phyloP scores from a whole-genome alignment of 2,329 filamentous ascomycete species.

The Bimuria novae-zelandiae region DNA sequence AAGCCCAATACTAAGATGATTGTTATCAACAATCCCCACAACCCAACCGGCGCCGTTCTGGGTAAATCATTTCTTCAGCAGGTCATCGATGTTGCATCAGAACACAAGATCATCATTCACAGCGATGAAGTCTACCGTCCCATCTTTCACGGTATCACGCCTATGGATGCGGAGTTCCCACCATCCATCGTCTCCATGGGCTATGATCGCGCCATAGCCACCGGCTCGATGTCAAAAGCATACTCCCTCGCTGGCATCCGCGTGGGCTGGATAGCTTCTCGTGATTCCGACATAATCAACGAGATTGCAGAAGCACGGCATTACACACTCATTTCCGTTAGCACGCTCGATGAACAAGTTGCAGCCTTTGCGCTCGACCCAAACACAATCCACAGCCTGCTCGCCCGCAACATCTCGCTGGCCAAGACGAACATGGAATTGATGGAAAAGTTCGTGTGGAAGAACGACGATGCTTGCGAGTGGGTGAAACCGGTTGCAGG shows the following conservation, averaged over 20 bases:
- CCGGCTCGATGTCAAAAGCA: constrained; percentile 83
- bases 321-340: constrained; percentile 86
- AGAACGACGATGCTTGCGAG: constrained; percentile 65
- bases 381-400: constrained; percentile 65
- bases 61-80: constrained; percentile 63
- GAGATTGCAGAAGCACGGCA: constrained; percentile 69
- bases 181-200: constrained; percentile 73
- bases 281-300: constrained; percentile 65
- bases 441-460: constrained; percentile 69
- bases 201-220: constrained; percentile 72
- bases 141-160: constrained; percentile 72
- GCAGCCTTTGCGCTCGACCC: constrained; percentile 74
- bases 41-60: constrained; percentile 76
- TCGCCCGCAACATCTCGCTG: constrained; percentile 67
- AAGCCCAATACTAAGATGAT: constrained; percentile 73
- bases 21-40: constrained; percentile 77
- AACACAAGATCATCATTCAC: constrained; percentile 68
- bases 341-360: constrained; percentile 78
- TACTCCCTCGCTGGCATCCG: constrained; percentile 83
- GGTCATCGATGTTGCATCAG: constrained; percentile 67
- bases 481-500: constrained; percentile 79
- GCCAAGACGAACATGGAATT: constrained; percentile 70
- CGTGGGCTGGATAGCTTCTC: constrained; percentile 80
- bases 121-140: constrained; percentile 85
- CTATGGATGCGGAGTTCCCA: constrained; percentile 59